Evolutionary conservation across 768 basidiomycete species (phyloP).

Genomic region (Lactifluus pinguis): DNA sequence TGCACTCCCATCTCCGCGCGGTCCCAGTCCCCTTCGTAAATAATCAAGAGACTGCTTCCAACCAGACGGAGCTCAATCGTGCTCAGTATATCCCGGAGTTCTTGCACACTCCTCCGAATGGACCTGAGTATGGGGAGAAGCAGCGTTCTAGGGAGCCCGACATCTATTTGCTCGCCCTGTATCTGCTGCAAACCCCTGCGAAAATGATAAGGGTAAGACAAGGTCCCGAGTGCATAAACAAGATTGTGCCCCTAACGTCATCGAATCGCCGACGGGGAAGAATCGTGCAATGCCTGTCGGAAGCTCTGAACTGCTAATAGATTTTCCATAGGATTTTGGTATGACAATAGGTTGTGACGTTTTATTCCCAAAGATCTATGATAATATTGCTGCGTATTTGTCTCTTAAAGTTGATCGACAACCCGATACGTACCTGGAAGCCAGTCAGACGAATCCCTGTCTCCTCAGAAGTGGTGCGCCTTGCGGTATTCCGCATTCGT

Average conservation of each 20-base stretch:
- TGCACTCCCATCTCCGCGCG: conserved; percentile 10
- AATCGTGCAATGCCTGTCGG: conserved; percentile 69
- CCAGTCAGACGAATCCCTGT: conserved; percentile 82
- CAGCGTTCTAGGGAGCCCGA: conserved; percentile 46
- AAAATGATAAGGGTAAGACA: conserved; percentile 3
- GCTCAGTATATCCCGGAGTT: conserved; percentile 42
- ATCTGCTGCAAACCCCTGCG: conserved; percentile 6
- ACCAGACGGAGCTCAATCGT: conserved; percentile 68
- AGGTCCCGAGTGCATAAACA: neutral
- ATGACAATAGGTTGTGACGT: conserved; percentile 44
- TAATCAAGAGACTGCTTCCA: conserved; percentile 69
- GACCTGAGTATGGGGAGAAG: conserved; percentile 51
- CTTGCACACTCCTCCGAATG: conserved; percentile 43
- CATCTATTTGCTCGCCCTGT: conserved; percentile 20
- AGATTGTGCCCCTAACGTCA: conserved; percentile 2
- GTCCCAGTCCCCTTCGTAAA: conserved; percentile 59
- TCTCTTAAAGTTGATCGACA: neutral
- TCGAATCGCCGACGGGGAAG: conserved; percentile 47
- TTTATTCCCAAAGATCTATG: conserved; percentile 13
- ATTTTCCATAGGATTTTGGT: conserved; percentile 71
- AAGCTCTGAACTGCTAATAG: conserved; percentile 59
- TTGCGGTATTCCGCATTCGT: conserved; percentile 67
- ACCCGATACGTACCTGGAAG: conserved; percentile 58
- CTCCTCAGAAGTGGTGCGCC: conserved; percentile 58
- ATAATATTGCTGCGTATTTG: conserved; percentile 68